Evolutionary conservation across 208 protist species (phyloP), one percentile per base, ranked within the genome.

Genomic region (Leptomonas seymouri): DNA sequence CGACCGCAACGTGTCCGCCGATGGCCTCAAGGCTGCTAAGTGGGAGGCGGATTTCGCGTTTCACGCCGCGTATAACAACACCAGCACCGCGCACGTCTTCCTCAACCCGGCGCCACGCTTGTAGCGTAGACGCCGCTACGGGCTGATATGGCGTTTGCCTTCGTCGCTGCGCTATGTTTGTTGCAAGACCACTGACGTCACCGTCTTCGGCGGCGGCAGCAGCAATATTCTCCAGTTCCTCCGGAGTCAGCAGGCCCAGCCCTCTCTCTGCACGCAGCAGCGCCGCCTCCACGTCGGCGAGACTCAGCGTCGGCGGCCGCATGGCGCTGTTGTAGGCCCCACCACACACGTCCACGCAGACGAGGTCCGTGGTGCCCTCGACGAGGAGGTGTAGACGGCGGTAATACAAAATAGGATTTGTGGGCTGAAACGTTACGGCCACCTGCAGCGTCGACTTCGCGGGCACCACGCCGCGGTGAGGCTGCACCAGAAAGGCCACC

Each of bases 301-400:
- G 58, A 3, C 48, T 61, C 59, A 97, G 77, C 25, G 86, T 80
- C 28, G 84, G 61, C 18, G 95, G 93, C 0, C 92, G 92, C 20
- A 54, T 42, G 25, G 76, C 58, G 20, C 49, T 54, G 18, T 78
- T 82, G 90, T 95, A 97, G 46, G 80, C 91, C 30, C 84, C 85
- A 45, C 95, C 95, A 53, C 97, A 88, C 3, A 94, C 72, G 67
- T 98, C 92, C 18, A 97, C 70, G 53, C 74, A 81, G 2, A 96
- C 67, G 25, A 83, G 73, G 44, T 80, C 71, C 25, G 60, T 66
- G 41, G 77, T 73, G 23, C 90, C 68, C 57, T 86, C 57, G 6
- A 90, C 74, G 34, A 97, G 74, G 31, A 95, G 70, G 58, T 86
- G 64, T 39, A 97, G 70, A n/a, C 93, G 82, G 20, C 87, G 78